phyloP scores from a whole-genome alignment of 1,284 basidiomycete species.

The Rhodotorula mucilaginosa region DNA sequence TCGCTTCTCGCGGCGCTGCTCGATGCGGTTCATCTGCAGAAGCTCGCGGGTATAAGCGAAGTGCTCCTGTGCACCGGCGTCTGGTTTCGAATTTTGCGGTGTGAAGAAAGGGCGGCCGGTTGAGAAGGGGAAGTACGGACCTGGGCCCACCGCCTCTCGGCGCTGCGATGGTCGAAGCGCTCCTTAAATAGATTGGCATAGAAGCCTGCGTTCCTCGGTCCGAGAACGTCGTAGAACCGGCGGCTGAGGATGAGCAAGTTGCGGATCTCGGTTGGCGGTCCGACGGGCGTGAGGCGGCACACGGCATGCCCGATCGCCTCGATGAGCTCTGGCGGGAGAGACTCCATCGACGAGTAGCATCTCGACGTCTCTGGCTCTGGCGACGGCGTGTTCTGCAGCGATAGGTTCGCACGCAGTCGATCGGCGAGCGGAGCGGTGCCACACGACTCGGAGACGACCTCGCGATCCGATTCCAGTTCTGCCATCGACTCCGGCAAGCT shows the following conservation, averaged over 20 bases:
- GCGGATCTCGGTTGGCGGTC: conserved; percentile 23
- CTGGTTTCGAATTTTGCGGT: not conserved
- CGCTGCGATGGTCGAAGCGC: conserved; percentile 51
- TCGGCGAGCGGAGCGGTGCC: not conserved
- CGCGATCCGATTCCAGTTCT: not conserved
- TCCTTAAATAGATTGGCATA: conserved; percentile 50
- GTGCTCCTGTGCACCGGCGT: not conserved
- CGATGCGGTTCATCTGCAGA: conserved; percentile 44
- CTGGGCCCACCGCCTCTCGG: conserved; percentile 41
- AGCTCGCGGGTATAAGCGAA: conserved; percentile 21
- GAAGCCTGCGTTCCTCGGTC: conserved; percentile 50
- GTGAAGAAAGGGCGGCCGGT: not conserved
- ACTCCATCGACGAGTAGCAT: conserved; percentile 5
- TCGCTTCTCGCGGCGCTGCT: conserved; percentile 45
- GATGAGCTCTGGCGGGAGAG: conserved; percentile 36
- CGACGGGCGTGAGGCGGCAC: conserved; percentile 20
- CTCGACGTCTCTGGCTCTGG: not conserved
- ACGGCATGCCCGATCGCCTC: conserved; percentile 48
- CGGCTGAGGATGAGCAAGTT: conserved; percentile 30
- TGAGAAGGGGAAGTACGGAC: conserved; percentile 24
- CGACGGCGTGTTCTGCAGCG: conserved; percentile 3
- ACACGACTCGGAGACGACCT: not conserved
- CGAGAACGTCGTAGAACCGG: conserved; percentile 46
- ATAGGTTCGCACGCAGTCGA: not conserved
- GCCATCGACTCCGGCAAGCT: not conserved